These are phyloP conservation scores for Penicillium glabrum DNA, from an alignment of 2,329 filamentous ascomycete species.

Conservation along the genomic window DNA sequence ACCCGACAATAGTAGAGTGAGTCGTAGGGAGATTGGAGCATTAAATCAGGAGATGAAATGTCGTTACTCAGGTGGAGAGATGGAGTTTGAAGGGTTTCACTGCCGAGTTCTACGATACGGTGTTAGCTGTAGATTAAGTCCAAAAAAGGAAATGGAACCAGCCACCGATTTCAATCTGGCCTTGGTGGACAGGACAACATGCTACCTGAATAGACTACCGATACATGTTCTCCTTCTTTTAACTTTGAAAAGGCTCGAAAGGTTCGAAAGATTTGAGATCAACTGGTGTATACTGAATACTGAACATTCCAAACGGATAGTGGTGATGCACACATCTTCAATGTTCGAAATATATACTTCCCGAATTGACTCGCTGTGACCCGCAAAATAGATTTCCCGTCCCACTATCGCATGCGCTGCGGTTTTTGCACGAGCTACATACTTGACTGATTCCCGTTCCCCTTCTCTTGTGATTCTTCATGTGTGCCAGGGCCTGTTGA, in stretches of 20 bases:
- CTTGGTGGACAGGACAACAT: neutral
- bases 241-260: too few species aligned
- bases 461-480: conserved; percentile 1
- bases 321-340: too few species aligned
- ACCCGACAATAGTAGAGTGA: neutral
- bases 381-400: conserved; percentile 3
- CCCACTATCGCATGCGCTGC: neutral
- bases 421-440: neutral
- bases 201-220: neutral
- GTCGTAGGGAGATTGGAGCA: neutral
- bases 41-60: neutral
- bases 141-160: neutral
- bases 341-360: too few species aligned
- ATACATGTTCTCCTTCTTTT: too few species aligned
- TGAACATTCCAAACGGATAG: too few species aligned
- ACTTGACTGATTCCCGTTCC: neutral
- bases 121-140: neutral
- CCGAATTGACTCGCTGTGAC: neutral
- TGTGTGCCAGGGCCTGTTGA: neutral
- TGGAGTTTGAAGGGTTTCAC: neutral
- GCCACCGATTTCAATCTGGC: neutral
- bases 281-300: too few species aligned
- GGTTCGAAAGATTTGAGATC: too few species aligned
- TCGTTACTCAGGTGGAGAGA: neutral
- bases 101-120: too few species aligned